These are phyloP conservation scores for Talaromyces trachyspermus DNA, from an alignment of 495 filamentous ascomycete genomes.

Conservation along the genomic window DNA sequence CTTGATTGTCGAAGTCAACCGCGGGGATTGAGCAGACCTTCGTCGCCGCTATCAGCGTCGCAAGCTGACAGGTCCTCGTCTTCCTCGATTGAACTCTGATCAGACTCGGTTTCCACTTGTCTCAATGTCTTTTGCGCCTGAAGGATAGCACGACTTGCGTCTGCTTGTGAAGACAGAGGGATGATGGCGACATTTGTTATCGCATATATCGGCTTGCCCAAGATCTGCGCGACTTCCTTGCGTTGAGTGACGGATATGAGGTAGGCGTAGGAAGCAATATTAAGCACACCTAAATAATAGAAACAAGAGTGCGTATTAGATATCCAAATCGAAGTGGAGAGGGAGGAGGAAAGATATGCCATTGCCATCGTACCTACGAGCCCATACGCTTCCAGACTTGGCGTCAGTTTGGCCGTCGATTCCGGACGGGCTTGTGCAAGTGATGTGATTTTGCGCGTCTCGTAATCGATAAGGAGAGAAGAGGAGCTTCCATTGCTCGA, in stretches of 20 bases:
- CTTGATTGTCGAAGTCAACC: conserved; percentile 17
- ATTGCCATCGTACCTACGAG: conserved; percentile 83
- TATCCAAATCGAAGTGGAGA: background rate
- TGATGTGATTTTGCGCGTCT: conserved; percentile 50
- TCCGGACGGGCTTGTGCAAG: conserved; percentile 31
- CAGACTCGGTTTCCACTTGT: conserved; percentile 18
- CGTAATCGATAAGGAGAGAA: conserved; percentile 67
- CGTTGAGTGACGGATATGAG: conserved; percentile 77
- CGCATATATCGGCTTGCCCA: conserved; percentile 73
- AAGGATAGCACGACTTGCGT: conserved; percentile 62
- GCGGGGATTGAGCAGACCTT: conserved; percentile 26
- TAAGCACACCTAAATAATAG: conserved; percentile 72
- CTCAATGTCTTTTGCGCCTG: conserved; percentile 47
- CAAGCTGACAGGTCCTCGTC: conserved; percentile 16
- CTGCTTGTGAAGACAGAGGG: conserved; percentile 66
- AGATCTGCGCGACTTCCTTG: conserved; percentile 80
- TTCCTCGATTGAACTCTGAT: conserved; percentile 22
- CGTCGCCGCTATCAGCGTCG: conserved; percentile 27
- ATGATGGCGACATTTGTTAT: conserved; percentile 82
- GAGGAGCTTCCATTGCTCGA: conserved; percentile 34
- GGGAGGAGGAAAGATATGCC: no score
- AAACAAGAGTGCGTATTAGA: background rate
- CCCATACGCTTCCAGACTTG: conserved; percentile 67
- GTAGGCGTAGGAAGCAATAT: conserved; percentile 67
- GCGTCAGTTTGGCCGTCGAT: conserved; percentile 25